These are phyloP conservation scores for Penicillium nordicum DNA, from an alignment of 2,329 filamentous ascomycete species.

Conservation along the genomic window DNA sequence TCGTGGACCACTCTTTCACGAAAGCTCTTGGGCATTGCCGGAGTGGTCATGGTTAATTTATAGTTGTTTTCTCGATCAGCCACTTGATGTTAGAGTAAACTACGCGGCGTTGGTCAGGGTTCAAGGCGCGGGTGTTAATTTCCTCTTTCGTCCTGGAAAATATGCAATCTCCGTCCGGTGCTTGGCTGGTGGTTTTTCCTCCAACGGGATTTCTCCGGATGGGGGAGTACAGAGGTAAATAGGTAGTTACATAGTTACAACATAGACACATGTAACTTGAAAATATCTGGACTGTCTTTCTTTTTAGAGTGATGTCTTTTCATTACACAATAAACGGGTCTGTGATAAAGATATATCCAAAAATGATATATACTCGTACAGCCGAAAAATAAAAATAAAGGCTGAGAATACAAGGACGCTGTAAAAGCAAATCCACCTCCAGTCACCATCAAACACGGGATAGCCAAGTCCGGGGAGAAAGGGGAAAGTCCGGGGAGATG, in stretches of 20 bases:
- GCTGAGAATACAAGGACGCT: slow-evolving; percentile 1
- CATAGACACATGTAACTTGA: no score
- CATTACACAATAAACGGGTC: neutral
- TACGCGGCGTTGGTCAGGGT: neutral
- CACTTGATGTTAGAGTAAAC: neutral
- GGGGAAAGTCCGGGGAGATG: neutral
- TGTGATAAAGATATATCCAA: neutral
- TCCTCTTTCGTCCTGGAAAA: neutral
- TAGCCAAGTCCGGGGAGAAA: neutral
- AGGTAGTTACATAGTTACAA: no score
- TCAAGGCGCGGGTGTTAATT: neutral
- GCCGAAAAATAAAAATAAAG: neutral
- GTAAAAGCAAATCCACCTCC: neutral
- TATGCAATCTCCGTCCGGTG: slow-evolving; percentile 3
- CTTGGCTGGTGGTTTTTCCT: neutral
- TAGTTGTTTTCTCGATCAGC: neutral
- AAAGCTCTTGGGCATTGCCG: neutral
- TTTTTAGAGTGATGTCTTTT: neutral
- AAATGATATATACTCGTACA: neutral
- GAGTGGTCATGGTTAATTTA: neutral
- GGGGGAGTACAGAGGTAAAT: neutral
- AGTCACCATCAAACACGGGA: neutral
- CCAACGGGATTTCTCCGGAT: neutral
- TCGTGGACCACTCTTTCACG: neutral
- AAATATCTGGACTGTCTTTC: neutral